phyloP scores from a whole-genome alignment of 179 eudicot species.

The Corrigiola litoralis region DNA sequence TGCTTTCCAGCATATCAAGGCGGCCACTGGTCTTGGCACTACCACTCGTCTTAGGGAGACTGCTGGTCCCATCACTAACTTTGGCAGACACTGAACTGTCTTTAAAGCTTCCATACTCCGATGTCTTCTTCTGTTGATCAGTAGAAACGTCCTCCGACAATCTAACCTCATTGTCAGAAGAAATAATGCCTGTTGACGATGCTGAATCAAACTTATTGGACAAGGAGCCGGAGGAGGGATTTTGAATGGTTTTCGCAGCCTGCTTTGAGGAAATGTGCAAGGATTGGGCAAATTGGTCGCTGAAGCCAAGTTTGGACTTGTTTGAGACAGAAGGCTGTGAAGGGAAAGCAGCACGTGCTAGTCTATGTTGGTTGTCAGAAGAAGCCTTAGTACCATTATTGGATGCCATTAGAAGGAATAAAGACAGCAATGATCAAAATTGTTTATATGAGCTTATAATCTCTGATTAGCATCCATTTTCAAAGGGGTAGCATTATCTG shows the following conservation, averaged over 20 bases:
- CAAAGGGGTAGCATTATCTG: not conserved
- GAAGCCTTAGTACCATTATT: constrained; percentile 4
- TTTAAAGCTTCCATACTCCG: constrained; percentile 30
- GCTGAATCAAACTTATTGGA: not conserved
- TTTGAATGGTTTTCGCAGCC: constrained; percentile 5
- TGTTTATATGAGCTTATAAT: not conserved
- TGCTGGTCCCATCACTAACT: constrained; percentile 55
- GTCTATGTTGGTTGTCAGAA: constrained; percentile 4
- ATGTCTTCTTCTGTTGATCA: constrained; percentile 29
- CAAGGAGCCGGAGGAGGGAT: not conserved
- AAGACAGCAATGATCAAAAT: constrained; percentile 2
- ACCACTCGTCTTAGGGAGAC: constrained; percentile 56
- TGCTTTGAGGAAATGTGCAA: constrained; percentile 17
- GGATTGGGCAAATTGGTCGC: constrained; percentile 21
- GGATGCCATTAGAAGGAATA: constrained; percentile 21
- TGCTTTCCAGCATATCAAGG: constrained; percentile 40
- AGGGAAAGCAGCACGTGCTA: not conserved
- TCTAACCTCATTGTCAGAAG: constrained; percentile 3
- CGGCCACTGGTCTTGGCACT: constrained; percentile 54
- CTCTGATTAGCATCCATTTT: not conserved
- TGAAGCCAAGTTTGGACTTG: constrained; percentile 9
- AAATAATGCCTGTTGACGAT: not conserved
- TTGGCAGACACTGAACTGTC: constrained; percentile 38
- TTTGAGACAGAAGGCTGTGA: not conserved
- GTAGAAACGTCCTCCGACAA: constrained; percentile 18